A percentile compares a stretch with the other conserved stretches of the same genome.
phyloP scores from a whole-genome alignment of 257 asterid genomes.

The Gentiana straminea region DNA sequence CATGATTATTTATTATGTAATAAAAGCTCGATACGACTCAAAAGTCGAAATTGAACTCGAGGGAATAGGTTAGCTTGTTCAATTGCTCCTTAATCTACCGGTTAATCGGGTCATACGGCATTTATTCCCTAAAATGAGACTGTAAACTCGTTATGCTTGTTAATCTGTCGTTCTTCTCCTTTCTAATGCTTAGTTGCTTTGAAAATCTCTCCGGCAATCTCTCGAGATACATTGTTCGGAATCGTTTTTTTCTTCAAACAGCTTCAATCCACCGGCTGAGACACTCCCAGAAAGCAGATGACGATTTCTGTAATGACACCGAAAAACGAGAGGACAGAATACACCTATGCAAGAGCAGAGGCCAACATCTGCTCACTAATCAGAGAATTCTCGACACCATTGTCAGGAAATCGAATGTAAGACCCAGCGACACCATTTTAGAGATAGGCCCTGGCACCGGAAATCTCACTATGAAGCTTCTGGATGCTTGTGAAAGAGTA shows the following conservation, averaged over 20 bases:
- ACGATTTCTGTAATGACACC: slow-evolving; percentile 13
- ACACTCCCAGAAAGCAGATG: slow-evolving; percentile 25
- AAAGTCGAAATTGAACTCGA: too few species aligned
- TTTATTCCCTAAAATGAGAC: too few species aligned
- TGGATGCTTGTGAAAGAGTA: slow-evolving; percentile 57
- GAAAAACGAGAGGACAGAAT: slow-evolving; percentile 20
- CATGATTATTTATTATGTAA: too few species aligned
- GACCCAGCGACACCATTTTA: slow-evolving; percentile 63
- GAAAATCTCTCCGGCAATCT: slow-evolving; percentile 14
- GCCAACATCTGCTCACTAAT: slow-evolving; percentile 85
- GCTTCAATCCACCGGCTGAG: slow-evolving; percentile 27
- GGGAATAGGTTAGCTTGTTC: too few species aligned
- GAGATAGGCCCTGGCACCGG: slow-evolving; percentile 99
- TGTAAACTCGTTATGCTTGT: not conserved
- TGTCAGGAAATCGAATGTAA: slow-evolving; percentile 48
- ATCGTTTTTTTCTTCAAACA: slow-evolving; percentile 16
- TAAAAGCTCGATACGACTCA: too few species aligned
- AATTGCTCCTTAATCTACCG: too few species aligned
- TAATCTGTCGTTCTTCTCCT: too few species aligned
- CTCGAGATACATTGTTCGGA: slow-evolving; percentile 4
- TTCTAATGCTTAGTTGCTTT: slow-evolving; percentile 29
- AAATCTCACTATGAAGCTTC: slow-evolving; percentile 82
- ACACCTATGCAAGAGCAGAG: slow-evolving; percentile 64
- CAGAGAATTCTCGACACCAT: slow-evolving; percentile 59
- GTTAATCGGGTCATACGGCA: too few species aligned